These are phyloP conservation scores for Ramalina peruviana DNA, from an alignment of 495 filamentous ascomycete species.

Conservation along the genomic window DNA sequence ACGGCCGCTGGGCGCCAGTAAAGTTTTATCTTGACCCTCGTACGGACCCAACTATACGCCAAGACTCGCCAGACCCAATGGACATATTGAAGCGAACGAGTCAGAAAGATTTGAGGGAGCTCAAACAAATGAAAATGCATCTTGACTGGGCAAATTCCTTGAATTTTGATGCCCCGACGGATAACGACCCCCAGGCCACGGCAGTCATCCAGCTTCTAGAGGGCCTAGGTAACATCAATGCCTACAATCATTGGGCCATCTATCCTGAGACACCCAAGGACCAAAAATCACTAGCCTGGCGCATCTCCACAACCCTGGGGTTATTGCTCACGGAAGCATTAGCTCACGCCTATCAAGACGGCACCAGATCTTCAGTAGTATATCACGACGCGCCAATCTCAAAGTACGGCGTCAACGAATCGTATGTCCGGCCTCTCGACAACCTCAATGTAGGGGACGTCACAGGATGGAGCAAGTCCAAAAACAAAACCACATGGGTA, in stretches of 20 bases:
- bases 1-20: background rate
- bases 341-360: background rate
- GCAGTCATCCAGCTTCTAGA: background rate
- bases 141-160: background rate
- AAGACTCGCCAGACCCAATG: background rate
- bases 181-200: background rate
- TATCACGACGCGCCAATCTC: background rate
- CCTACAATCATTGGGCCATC: background rate
- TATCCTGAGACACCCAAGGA: background rate
- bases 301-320: background rate
- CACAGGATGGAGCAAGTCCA: too few relatives aligned
- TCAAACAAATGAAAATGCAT: background rate
- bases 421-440: background rate
- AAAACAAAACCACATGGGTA: too few relatives aligned
- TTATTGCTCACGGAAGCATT: background rate
- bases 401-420: background rate
- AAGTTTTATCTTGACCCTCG: background rate
- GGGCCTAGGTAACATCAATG: background rate
- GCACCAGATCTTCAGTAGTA: background rate
- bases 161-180: background rate
- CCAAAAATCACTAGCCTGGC: background rate
- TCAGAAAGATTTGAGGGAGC: background rate
- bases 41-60: background rate
- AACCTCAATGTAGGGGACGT: background rate
- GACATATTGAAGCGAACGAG: background rate